Base-by-base conservation (phyloP, 2,329 filamentous ascomycete genomes). In the Alternaria sp. region DNA sequence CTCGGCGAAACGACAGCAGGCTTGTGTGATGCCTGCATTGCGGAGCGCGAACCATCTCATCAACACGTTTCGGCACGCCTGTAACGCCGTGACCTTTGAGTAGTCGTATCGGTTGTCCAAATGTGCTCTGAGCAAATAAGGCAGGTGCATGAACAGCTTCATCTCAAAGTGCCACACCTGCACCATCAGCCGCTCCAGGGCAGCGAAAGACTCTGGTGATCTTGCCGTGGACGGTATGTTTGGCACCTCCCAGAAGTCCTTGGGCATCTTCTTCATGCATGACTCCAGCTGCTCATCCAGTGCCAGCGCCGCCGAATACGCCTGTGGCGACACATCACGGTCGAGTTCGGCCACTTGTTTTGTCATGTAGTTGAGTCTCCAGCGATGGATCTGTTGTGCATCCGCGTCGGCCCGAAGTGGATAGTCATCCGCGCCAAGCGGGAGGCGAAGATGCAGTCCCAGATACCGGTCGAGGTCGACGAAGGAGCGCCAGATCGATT, bases 21-120 rank as follows among this genome's bases (percentile, higher is more conserved):
- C 72, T 56, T 76, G 73, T 9, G 73, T 76, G 49, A 75, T 74
- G 51, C 57, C 59, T 5, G 73, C 70, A 42, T 76, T 76, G 26
- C 73, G 69, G 4, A 77, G 67, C 2, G 73, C 74, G 50, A 77
- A 76, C 73, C 73, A 77, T 48, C 74, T 56, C 73, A 76, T 73
- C 29, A 76, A 54, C 13, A 77, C 61, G 58, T 76, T 74, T 3
- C 74, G 74, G 45, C 72, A 72, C 8, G 73, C 70, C 48, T 76
- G 73, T 21, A 76, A 54, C 4, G 72, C 74, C 1, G 73, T 73
- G 45, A 76, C 65, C 45, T 76, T 76, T 1, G 70, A 73, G 58
- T 68, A 77, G 5, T 75, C 73, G 60, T 72, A 77, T 17, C 73
- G 66, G 23, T 63, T 67, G 21, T 77, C 73, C n/a, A 61, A 62